Base-by-base conservation (phyloP, 192 early-diverging fungal species). In the Coemansia sp. region DNA sequence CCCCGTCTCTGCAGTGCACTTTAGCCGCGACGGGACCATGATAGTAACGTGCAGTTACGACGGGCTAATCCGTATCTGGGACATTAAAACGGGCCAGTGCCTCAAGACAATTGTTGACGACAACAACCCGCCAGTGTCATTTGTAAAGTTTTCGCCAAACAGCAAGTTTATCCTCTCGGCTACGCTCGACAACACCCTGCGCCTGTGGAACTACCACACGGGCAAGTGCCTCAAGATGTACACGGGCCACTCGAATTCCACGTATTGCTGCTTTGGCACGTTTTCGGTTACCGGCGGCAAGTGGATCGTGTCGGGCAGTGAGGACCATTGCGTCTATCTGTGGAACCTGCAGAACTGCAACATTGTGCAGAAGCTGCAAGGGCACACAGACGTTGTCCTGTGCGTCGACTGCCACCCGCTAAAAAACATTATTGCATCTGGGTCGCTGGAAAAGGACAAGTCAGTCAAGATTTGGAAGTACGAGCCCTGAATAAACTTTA, bases 61-160 rank as follows among this genome's bases (percentile, higher is more conserved):
- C 71, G 97, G 97, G 14, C 72, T 97, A 40, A 94, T 99, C 53
- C 94, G 97, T 21, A 97, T 99, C 57, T 99, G 97, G 97, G 97
- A 99, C 72, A 93, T 93, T 26, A 86, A 89, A 36, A 92, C 95
- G n/a, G 96, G 97, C 35, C 92, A 97, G 72, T 97, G 95, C 65
- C 85, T 98, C 10, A 98, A 97, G 73, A 99, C 97, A 4, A 76
- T 99, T 24, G 88, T 99, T 15, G 92, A 95, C 69, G 95, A 97
- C 67, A 90, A 91, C 62, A 96, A 95, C 59, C 95, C 93, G 44
- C 88, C 91, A 15, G 95, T 98, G 86, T 94, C 93, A 7, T 97
- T 92, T 83, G 95, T 95, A 12, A 95, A 95, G 72, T 99, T 99
- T 70, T 98, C 95, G 29, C 97, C 97, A 34, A 99, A 99, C 73